Percentiles rank a stretch among this genome's conserved stretches.
phyloP scores from a whole-genome alignment of 2,329 filamentous ascomycete species.

The Tympanopsis confertula region DNA sequence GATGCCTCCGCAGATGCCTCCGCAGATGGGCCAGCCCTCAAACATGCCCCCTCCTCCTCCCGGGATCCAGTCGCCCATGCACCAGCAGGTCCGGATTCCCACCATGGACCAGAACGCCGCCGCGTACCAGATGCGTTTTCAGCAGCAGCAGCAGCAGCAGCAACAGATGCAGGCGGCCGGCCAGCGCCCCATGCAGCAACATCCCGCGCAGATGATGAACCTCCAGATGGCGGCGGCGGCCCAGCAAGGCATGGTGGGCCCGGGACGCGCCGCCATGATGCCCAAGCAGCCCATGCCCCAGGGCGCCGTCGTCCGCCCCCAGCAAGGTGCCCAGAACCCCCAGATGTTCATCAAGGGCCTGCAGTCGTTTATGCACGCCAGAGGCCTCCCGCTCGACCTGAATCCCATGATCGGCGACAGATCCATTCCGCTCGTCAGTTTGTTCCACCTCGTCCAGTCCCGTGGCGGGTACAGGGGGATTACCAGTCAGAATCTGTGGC shows the following conservation, averaged over 20 bases:
- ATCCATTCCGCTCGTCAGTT: slow-evolving; percentile 59
- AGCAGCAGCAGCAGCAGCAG: slow-evolving; percentile 60
- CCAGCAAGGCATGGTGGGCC: slow-evolving; percentile 20
- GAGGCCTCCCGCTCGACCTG: slow-evolving; percentile 61
- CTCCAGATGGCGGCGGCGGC: slow-evolving; percentile 23
- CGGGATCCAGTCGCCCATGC: slow-evolving; percentile 23
- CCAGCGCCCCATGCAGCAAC: slow-evolving; percentile 56
- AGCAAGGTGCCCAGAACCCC: slow-evolving; percentile 32
- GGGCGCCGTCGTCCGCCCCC: slow-evolving; percentile 42
- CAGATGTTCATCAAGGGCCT: slow-evolving; percentile 70
- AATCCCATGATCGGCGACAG: slow-evolving; percentile 66
- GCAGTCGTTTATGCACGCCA: slow-evolving; percentile 63
- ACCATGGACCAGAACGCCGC: background rate
- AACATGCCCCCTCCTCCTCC: slow-evolving; percentile 15
- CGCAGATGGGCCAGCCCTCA: slow-evolving; percentile 27
- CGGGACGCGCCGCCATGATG: slow-evolving; percentile 30
- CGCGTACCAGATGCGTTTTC: slow-evolving; percentile 68
- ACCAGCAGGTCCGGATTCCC: slow-evolving; percentile 26
- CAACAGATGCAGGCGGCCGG: slow-evolving; percentile 33
- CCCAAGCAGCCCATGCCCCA: slow-evolving; percentile 33
- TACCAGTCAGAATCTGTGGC: slow-evolving; percentile 61
- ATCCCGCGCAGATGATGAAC: slow-evolving; percentile 40
- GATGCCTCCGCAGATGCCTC: slow-evolving; percentile 24
- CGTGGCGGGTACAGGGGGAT: slow-evolving; percentile 71
- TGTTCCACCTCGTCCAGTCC: slow-evolving; percentile 64